Base-by-base conservation (phyloP, 306 rosid genomes). In the Notholithocarpus densiflorus region DNA sequence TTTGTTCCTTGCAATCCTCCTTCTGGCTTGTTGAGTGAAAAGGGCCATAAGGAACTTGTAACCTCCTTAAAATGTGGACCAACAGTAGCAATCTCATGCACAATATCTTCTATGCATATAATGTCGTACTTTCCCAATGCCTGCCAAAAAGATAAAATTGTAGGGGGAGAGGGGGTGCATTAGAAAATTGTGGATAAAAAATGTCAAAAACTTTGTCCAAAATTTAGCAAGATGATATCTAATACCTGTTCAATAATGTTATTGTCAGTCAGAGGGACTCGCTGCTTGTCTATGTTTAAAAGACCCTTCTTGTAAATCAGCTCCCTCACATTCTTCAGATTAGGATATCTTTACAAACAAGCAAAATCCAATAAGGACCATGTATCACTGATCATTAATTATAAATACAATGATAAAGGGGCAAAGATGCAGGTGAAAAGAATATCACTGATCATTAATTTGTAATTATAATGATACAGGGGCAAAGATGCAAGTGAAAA, bases 241-340 rank as follows among this genome's bases (percentile, higher is more conserved):
- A 52, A 64, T 84, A 89, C 98, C 98, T 90, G 91, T 84, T 94
- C 96, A 23, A 92, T 88, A 52, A 89, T 70, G 82, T 86, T 92
- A 77, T 94, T 94, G 79, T 94, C 98, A 0, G 97, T 94, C 84
- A 94, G 83, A 29, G 97, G 98, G 83, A 92, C 98, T 84, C 82
- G 90, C 75, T 85, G 86, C 77, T 82, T 82, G 72, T 86, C 91
- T 34, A 92, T 71, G 70, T 75, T 91, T 3, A 89, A 90, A 55
- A 45, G 70, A 21, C 93, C 98, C 81, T 92, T 94, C 86, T 94
- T 94, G 90, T 72, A 84, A 77, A 94, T 73, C 73, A 94, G 87
- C 55, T 91, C 98, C 84, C 83, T 89, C 76, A 89, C 88, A 76
- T 81, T 94, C 86, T 91, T 94, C 53, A 92, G 88, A 79, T 88